A percentile compares a stretch with the other conserved stretches of the same genome.
phyloP scores from a whole-genome alignment of 1,284 basidiomycete species.

The Ustanciosporium gigantosporum region DNA sequence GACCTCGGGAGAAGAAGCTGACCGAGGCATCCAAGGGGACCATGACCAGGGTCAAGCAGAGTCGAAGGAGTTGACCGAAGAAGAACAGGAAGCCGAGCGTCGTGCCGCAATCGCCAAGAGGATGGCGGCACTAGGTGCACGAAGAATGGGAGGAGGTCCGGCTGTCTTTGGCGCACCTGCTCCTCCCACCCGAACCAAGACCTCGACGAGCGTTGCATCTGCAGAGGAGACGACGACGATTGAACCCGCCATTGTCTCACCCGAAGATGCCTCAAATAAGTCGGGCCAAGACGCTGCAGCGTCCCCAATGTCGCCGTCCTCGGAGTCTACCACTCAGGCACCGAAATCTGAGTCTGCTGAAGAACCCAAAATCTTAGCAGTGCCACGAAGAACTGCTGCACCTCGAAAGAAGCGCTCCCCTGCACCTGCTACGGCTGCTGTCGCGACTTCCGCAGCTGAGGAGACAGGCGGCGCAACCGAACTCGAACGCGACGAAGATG shows the following conservation, averaged over 20 bases:
- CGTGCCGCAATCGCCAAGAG: slow-evolving; percentile 51
- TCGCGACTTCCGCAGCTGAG: slow-evolving; percentile 1
- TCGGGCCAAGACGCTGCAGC: slow-evolving; percentile 2
- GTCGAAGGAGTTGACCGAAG: slow-evolving; percentile 21
- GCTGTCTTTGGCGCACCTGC: slow-evolving; percentile 29
- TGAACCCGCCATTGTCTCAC: slow-evolving; percentile 31
- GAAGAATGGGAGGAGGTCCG: slow-evolving; percentile 45
- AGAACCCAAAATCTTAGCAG: slow-evolving; percentile 42
- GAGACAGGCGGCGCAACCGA: not conserved
- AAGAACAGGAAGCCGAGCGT: slow-evolving; percentile 49
- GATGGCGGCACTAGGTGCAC: slow-evolving; percentile 57
- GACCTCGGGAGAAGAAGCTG: slow-evolving; percentile 1
- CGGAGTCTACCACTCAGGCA: no score
- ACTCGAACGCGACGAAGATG: not conserved
- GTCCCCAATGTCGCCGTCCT: not conserved
- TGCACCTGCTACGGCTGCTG: slow-evolving; percentile 7
- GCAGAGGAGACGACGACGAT: slow-evolving; percentile 12
- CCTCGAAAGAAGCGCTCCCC: slow-evolving; percentile 40
- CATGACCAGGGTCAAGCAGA: slow-evolving; percentile 12
- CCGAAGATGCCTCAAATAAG: slow-evolving; percentile 4
- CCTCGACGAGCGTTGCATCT: slow-evolving; percentile 10
- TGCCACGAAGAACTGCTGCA: slow-evolving; percentile 47
- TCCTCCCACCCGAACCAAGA: slow-evolving; percentile 12
- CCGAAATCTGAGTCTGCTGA: not conserved
- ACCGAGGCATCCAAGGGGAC: not conserved